Evolutionary conservation across 441 rosid genomes (phyloP).

Genomic region (Erodium texanum): DNA sequence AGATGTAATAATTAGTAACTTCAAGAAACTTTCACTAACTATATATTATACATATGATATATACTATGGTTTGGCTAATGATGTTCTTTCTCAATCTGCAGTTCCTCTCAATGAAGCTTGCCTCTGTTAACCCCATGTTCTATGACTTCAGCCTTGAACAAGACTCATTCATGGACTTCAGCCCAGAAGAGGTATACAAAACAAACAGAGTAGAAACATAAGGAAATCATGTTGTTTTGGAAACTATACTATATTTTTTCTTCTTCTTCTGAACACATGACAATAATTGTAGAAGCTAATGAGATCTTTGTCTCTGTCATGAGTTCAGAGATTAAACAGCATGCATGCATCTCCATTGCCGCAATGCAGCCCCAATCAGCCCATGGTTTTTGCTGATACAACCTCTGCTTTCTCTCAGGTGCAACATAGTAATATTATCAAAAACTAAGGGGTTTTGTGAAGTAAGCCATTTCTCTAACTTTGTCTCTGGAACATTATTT

Average conservation of each 20-base stretch:
- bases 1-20: conserved; percentile 20
- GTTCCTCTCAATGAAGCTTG: conserved; percentile 56
- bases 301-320: conserved; percentile 32
- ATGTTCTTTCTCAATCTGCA: conserved; percentile 9
- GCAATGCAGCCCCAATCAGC: conserved; percentile 31
- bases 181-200: conserved; percentile 38
- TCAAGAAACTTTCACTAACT: conserved; percentile 3
- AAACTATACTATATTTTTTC: not conserved
- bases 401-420: not conserved
- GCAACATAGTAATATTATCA: not conserved
- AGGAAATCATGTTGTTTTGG: not conserved
- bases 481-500: not conserved
- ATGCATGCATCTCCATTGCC: conserved; percentile 24
- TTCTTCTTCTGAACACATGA: not conserved
- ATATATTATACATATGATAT: conserved; percentile 3
- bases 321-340: conserved; percentile 26
- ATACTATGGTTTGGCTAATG: not conserved
- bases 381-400: conserved; percentile 33
- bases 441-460: not conserved
- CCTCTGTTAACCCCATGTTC: conserved; percentile 49
- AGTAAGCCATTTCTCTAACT: not conserved
- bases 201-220: not conserved
- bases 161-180: conserved; percentile 29
- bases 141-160: conserved; percentile 50
- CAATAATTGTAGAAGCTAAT: conserved; percentile 19